Conservation (phyloP, 805 yeast genomes). For the Blastobotrys mokoenaii region DNA sequence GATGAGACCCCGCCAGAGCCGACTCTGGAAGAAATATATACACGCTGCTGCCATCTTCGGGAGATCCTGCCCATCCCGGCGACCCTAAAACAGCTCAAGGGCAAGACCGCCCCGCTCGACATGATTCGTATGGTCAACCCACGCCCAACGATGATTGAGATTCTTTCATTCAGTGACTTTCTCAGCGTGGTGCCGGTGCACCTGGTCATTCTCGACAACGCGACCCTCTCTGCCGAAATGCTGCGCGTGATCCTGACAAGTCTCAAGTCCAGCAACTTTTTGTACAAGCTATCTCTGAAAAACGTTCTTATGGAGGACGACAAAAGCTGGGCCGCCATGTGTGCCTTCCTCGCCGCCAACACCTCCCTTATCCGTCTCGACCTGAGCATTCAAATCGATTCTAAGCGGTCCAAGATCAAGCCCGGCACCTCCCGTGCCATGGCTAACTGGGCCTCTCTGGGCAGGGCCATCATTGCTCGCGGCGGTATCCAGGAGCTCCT, state of each 20-base stretch:
- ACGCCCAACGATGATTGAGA: slow-evolving; percentile 82
- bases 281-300: slow-evolving; percentile 67
- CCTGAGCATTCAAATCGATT: slow-evolving; percentile 20
- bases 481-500: slow-evolving; percentile 75
- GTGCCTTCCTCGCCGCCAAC: slow-evolving; percentile 28
- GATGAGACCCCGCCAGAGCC: slow-evolving; percentile 28
- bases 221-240: slow-evolving; percentile 65
- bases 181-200: slow-evolving; percentile 76
- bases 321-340: slow-evolving; percentile 70
- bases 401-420: slow-evolving; percentile 23
- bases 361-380: slow-evolving; percentile 19
- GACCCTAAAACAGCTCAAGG: slow-evolving; percentile 70
- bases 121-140: slow-evolving; percentile 71
- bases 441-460: slow-evolving; percentile 76
- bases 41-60: slow-evolving; percentile 86
- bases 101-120: slow-evolving; percentile 67
- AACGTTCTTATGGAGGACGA: slow-evolving; percentile 60
- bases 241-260: slow-evolving; percentile 65
- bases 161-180: slow-evolving; percentile 82
- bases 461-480: slow-evolving; percentile 57
- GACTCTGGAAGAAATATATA: slow-evolving; percentile 66
- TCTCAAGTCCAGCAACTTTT: slow-evolving; percentile 51
- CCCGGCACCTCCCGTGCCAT: slow-evolving; percentile 48
- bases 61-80: slow-evolving; percentile 92
- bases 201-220: slow-evolving; percentile 72